phyloP scores from a whole-genome alignment of 495 filamentous ascomycete genomes.

The Xylaria scruposa region DNA sequence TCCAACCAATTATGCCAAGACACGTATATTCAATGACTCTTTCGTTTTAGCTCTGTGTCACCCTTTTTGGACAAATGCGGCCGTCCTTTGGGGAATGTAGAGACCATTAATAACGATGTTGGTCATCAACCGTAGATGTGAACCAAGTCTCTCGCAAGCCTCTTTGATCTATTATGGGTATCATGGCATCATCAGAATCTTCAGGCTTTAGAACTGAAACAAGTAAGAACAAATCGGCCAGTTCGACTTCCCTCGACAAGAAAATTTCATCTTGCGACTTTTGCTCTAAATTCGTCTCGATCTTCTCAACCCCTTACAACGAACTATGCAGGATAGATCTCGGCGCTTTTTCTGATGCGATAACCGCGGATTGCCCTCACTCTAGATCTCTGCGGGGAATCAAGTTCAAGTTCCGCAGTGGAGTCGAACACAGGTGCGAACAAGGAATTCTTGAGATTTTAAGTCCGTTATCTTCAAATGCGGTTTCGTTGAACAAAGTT shows the following conservation, averaged over 20 bases:
- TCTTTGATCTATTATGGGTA: background rate
- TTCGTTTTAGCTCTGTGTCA: background rate
- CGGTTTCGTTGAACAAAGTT: background rate
- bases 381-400: background rate
- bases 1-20: conserved; percentile 5
- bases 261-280: background rate
- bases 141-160: background rate
- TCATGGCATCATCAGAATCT: background rate
- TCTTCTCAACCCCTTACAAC: background rate
- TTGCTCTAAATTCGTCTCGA: background rate
- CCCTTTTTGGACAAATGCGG: background rate
- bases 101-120: background rate
- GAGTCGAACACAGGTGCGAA: background rate
- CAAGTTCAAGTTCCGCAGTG: background rate
- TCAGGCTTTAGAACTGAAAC: background rate
- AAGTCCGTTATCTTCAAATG: background rate
- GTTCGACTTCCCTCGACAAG: background rate
- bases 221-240: background rate
- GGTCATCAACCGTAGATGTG: background rate
- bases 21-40: background rate
- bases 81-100: background rate
- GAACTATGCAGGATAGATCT: background rate
- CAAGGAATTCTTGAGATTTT: background rate
- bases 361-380: background rate
- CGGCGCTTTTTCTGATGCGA: background rate